These are phyloP conservation scores for Karstenula rhodostoma DNA, from an alignment of 2,329 filamentous ascomycete genomes.

Conservation along the genomic window DNA sequence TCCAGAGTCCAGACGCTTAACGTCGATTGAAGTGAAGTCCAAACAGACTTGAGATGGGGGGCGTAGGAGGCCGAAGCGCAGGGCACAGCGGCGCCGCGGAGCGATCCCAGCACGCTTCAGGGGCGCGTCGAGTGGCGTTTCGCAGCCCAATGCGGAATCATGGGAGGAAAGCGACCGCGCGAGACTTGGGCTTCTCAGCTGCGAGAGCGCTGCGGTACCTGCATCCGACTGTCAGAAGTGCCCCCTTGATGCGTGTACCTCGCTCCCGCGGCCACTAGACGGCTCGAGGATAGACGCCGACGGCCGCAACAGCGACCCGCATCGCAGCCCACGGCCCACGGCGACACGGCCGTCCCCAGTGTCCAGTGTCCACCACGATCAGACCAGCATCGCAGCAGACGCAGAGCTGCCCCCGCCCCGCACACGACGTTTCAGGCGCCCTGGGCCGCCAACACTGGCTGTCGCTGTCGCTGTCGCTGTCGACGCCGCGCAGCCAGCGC, in stretches of 20 bases:
- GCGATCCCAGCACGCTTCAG: constrained; percentile 34
- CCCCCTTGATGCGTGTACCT: background rate
- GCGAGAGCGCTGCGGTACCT: constrained; percentile 2
- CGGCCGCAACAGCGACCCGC: constrained; percentile 19
- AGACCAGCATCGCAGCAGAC: background rate
- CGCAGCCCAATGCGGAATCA: constrained; percentile 29
- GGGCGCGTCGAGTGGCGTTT: constrained; percentile 27
- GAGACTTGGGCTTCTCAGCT: background rate
- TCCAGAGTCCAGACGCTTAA: background rate
- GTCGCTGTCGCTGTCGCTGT: background rate
- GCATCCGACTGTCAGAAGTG: background rate
- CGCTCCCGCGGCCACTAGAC: background rate
- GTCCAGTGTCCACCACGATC: background rate
- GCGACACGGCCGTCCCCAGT: no score
- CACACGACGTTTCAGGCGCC: constrained; percentile 15
- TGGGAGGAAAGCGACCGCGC: background rate
- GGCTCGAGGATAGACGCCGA: background rate
- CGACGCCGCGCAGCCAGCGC: constrained; percentile 1
- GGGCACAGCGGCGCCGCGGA: constrained; percentile 6
- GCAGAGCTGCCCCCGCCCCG: background rate
- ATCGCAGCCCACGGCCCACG: constrained; percentile 1
- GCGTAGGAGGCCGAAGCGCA: constrained; percentile 11
- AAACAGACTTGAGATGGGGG: constrained; percentile 19
- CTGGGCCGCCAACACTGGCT: constrained; percentile 10
- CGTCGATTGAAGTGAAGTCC: constrained; percentile 19